A percentile compares a stretch with the other conserved stretches of the same genome.
Conservation (phyloP, 257 asterid genomes). For the Plectranthus barbatus region DNA sequence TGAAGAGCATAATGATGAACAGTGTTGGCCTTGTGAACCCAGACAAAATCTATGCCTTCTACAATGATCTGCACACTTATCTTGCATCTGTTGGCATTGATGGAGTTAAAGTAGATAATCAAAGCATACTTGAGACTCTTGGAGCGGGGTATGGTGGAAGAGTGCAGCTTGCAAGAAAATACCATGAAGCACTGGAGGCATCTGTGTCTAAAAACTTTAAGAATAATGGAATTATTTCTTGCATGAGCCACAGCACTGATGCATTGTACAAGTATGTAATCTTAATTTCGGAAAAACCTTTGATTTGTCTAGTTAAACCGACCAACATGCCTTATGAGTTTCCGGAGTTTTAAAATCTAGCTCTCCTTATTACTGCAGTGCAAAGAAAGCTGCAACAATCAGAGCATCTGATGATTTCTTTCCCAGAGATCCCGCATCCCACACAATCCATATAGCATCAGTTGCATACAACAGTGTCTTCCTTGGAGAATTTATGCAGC, state of each 20-base stretch:
- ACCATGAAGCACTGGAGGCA: slow-evolving; percentile 67
- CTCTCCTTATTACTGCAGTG: slow-evolving; percentile 24
- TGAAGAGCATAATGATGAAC: slow-evolving; percentile 45
- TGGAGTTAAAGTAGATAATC: slow-evolving; percentile 72
- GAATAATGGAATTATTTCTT: slow-evolving; percentile 68
- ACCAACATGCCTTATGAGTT: not conserved
- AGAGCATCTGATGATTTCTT: slow-evolving; percentile 78
- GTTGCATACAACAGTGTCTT: slow-evolving; percentile 77
- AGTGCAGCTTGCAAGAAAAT: slow-evolving; percentile 55
- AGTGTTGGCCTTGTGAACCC: slow-evolving; percentile 74
- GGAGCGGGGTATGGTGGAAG: slow-evolving; percentile 77
- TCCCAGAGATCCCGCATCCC: slow-evolving; percentile 90
- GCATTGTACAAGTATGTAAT: slow-evolving; percentile 55
- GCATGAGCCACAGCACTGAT: slow-evolving; percentile 84
- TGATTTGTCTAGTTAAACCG: not conserved
- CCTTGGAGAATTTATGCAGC: slow-evolving; percentile 83
- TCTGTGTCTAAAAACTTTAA: slow-evolving; percentile 55
- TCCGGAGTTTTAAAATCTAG: not conserved
- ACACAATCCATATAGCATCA: slow-evolving; percentile 75
- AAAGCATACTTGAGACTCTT: slow-evolving; percentile 69
- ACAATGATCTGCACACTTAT: slow-evolving; percentile 53
- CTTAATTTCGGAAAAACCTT: not conserved
- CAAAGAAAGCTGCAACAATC: slow-evolving; percentile 49
- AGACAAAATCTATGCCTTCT: slow-evolving; percentile 46
- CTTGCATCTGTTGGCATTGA: slow-evolving; percentile 62